Base-by-base conservation (phyloP, 2,329 filamentous ascomycete genomes). In the Fusarium marasasianum region DNA sequence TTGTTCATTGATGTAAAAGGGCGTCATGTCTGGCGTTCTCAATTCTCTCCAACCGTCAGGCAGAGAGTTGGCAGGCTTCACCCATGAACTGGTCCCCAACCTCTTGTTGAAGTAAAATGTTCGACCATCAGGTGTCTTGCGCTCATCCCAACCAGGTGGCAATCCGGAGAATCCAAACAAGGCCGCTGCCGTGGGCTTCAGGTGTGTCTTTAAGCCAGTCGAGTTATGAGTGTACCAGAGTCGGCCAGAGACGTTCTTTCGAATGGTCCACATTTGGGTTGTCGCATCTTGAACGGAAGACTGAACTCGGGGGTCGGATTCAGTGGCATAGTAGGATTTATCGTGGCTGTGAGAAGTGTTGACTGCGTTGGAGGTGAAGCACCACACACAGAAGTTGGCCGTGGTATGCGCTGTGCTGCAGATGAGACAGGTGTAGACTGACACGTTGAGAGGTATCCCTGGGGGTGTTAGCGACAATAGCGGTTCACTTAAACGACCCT, bases 181-280 rank as follows among this genome's bases (percentile, higher is more conserved):
- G 0, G 65, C 66, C 6, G 65, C 68, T 7, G 73, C 33, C 5
- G 68, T 72, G 8, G 79, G 79, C 17, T 73, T 75, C 10, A 80
- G 63, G 18, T 80, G 67, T 0, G 79, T 80, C 61, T 72, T 76
- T 26, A 78, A 53, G 0, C 78, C 78, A 0, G 78, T 78, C 1
- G 61, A 9, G 6, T 78, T 79, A 29, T 80, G 77, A 2, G 69
- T 76, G 24, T 80, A 80, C 77, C 78, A 80, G 3, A 77, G 59
- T 12, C 78, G 71, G 0, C 78, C 78, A 1, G 74, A 69, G 9
- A 77, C 73, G n/a, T 78, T 80, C 63, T 76, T 78, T 26, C 77
- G 74, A 15, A 77, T 66, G 0, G 76, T 76, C 79, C 79, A 80
- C 15, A 73, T 48, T 10, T 75, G 69, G 1, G 73, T 63, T 22